Evolutionary conservation across 2,329 filamentous ascomycete species (phyloP), one percentile per base, ranked within the genome.

Genomic region (Chalaropsis thielavioides): DNA sequence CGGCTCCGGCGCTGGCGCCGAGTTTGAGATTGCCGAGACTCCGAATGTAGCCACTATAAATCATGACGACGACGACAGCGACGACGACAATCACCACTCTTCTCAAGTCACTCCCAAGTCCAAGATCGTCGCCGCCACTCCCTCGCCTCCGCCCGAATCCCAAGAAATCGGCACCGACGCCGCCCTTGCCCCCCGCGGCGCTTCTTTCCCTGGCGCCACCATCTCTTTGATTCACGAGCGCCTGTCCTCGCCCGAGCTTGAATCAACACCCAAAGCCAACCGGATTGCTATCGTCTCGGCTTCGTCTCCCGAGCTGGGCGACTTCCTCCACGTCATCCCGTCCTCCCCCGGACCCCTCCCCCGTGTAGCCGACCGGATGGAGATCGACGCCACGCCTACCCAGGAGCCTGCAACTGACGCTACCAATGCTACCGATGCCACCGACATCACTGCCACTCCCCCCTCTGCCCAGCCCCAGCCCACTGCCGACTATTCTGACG

Each of bases 231-330:
- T 58, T 35, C 27, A 58, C 27, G 54, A 58, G 24, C 54, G 54
- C 31, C 54, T 46, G 17, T 61, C 59, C 24, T 62, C 61, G 2
- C 43, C 61, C n/a, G 43, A 46, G 40, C n/a, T 62, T 38, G 43
- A 46, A 31, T 62, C 44, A 51, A 63, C 61, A 15, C 61, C 44
- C 13, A 63, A 54, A 24, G 44, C 61, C 8, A 4, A 13, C 8
- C 44, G 61, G 22, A n/a, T 17, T 17, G 8, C 35, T 6, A 7
- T 11, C 6, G n/a, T 38, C 31, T 41, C 35, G 31, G 44, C 15
- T 15, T 51, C 31, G 10, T 64, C 63, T 27, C 54, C 61, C 11
- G 64, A 66, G 11, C 54, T 66, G 11, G 61, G 64, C 15, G 15
- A 15, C 43, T 19, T 49, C 44, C 22, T 44, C 8, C 35, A 19